These are phyloP conservation scores for Colletotrichum brevisporum DNA, from an alignment of 2,329 filamentous ascomycete genomes.

Conservation along the genomic window DNA sequence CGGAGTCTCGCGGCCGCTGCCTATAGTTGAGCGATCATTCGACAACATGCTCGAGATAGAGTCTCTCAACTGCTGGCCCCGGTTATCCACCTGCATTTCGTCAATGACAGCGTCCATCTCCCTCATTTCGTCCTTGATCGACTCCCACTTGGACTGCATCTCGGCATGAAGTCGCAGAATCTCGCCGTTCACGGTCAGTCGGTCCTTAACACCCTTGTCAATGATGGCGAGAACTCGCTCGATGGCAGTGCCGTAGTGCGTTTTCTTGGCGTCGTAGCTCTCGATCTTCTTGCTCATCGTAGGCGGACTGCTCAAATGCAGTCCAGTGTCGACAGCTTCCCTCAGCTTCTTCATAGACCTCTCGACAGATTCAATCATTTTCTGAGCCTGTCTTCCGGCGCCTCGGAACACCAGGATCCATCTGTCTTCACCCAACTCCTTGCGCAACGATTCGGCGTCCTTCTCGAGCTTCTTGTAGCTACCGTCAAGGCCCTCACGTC, in stretches of 20 bases:
- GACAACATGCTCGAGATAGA: slow-evolving; percentile 94
- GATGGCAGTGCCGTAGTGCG: slow-evolving; percentile 93
- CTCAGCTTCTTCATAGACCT: slow-evolving; percentile 86
- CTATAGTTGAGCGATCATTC: slow-evolving; percentile 80
- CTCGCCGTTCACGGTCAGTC: slow-evolving; percentile 97
- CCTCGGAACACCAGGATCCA: slow-evolving; percentile 97
- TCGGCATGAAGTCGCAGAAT: slow-evolving; percentile 89
- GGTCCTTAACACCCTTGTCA: slow-evolving; percentile 93
- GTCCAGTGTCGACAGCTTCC: slow-evolving; percentile 81
- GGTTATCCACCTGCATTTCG: slow-evolving; percentile 74
- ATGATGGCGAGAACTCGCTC: slow-evolving; percentile 93
- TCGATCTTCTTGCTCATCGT: slow-evolving; percentile 86
- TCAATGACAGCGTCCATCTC: slow-evolving; percentile 84
- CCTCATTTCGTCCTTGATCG: slow-evolving; percentile 81
- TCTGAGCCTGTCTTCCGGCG: slow-evolving; percentile 90
- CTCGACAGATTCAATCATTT: slow-evolving; percentile 97
- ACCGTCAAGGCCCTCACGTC: slow-evolving; percentile 81
- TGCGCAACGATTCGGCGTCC: slow-evolving; percentile 89
- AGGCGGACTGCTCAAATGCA: slow-evolving; percentile 80
- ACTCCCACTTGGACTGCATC: slow-evolving; percentile 85
- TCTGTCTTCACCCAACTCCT: slow-evolving; percentile 93
- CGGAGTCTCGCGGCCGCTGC: slow-evolving; percentile 79
- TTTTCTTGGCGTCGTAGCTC: slow-evolving; percentile 94
- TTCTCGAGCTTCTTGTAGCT: slow-evolving; percentile 90
- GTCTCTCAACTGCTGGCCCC: slow-evolving; percentile 85